Percentiles rank a stretch among this genome's conserved stretches.
phyloP scores from a whole-genome alignment of 441 rosid species.

The Euphorbia corollata region DNA sequence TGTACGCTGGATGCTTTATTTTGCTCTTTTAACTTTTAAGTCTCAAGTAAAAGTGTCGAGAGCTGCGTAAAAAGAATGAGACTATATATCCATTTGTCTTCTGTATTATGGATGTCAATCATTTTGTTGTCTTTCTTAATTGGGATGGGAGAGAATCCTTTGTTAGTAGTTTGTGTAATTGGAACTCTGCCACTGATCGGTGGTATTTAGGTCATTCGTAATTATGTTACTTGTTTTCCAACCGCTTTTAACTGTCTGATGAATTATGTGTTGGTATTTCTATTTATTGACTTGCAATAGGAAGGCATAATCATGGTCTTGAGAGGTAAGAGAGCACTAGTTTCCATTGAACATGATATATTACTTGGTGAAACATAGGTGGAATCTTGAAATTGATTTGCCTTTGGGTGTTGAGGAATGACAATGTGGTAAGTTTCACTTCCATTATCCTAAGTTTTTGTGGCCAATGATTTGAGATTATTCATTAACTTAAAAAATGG shows the following conservation, averaged over 20 bases:
- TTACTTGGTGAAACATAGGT: no score
- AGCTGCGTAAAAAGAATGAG: constrained; percentile 6
- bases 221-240: background rate
- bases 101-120: constrained; percentile 13
- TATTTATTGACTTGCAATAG: no score
- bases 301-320: no score
- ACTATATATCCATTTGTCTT: background rate
- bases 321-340: no score
- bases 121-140: constrained; percentile 14
- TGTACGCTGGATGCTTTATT: constrained; percentile 2
- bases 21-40: constrained; percentile 13
- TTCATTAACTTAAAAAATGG: no score
- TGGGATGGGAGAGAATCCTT: constrained; percentile 3
- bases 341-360: no score
- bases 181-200: constrained; percentile 32
- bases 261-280: background rate
- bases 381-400: no score
- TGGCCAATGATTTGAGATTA: no score
- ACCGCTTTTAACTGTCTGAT: background rate
- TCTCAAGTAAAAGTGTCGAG: constrained; percentile 18
- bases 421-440: no score
- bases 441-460: no score
- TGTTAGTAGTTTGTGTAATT: constrained; percentile 16
- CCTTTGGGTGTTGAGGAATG: no score
- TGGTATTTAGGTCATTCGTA: constrained; percentile 32